Percentiles rank a stretch among this genome's conserved stretches.
Evolutionary conservation across 2,329 filamentous ascomycete species (phyloP).

Genomic region (Cryphonectria radicalis): DNA sequence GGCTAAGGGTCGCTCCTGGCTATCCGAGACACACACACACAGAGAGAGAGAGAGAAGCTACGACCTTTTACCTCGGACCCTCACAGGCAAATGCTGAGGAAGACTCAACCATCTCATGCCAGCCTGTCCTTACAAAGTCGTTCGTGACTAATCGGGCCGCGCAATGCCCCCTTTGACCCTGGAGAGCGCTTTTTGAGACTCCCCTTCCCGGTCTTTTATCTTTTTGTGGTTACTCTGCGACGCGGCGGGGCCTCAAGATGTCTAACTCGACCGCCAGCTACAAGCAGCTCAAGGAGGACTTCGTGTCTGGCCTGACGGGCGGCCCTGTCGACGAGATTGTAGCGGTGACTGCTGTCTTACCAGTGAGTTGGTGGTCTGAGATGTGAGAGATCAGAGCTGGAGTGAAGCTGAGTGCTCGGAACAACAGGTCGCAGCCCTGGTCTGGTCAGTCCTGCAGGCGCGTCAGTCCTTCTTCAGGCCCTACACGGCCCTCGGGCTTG

Average conservation of each 20-base stretch:
- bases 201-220: background rate
- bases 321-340: constrained; percentile 86
- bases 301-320: constrained; percentile 88
- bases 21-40: background rate
- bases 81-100: constrained; percentile 26
- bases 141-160: constrained; percentile 29
- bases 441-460: constrained; percentile 89
- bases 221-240: constrained; percentile 19
- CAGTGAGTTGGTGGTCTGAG: constrained; percentile 61
- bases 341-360: constrained; percentile 79
- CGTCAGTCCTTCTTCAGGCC: constrained; percentile 82
- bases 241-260: constrained; percentile 28
- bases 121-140: constrained; percentile 23
- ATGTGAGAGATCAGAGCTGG: constrained; percentile 7
- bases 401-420: constrained; percentile 12
- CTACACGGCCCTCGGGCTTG: constrained; percentile 68
- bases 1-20: background rate
- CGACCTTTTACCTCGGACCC: constrained; percentile 1
- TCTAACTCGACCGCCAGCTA: constrained; percentile 62
- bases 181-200: background rate
- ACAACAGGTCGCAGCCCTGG: constrained; percentile 76
- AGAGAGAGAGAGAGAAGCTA: constrained; percentile 1
- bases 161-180: constrained; percentile 20
- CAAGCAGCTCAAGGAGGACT: constrained; percentile 92
- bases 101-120: constrained; percentile 28